phyloP scores from a whole-genome alignment of 306 rosid species.

The Calophaca sinica region DNA sequence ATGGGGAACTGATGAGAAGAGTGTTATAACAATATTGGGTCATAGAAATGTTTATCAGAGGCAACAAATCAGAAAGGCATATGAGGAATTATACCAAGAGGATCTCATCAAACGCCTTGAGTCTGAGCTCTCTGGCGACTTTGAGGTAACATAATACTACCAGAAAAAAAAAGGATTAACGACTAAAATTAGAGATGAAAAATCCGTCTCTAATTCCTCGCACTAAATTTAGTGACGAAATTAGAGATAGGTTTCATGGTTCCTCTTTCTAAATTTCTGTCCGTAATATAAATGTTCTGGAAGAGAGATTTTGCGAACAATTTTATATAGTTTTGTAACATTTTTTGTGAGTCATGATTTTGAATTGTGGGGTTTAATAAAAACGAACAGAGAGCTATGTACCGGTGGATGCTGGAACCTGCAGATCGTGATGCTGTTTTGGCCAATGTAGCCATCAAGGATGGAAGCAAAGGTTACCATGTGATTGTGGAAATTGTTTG shows the following conservation, averaged over 20 bases:
- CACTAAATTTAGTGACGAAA: too few relatives aligned
- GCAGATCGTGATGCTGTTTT: constrained; percentile 78
- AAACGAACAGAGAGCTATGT: constrained; percentile 68
- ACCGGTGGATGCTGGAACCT: constrained; percentile 82
- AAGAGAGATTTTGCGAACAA: not conserved
- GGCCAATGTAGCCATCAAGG: constrained; percentile 73
- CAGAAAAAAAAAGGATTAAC: too few relatives aligned
- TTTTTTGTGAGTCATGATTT: not conserved
- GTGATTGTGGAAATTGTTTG: constrained; percentile 70
- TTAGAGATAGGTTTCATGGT: too few relatives aligned
- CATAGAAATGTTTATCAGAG: constrained; percentile 76
- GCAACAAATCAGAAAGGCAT: constrained; percentile 69
- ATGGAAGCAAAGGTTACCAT: constrained; percentile 49
- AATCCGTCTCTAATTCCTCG: too few relatives aligned
- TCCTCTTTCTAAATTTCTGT: too few relatives aligned
- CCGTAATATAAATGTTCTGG: too few relatives aligned
- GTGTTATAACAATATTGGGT: constrained; percentile 59
- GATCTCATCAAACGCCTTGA: constrained; percentile 82
- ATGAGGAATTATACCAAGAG: constrained; percentile 60
- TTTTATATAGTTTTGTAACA: constrained; percentile 14
- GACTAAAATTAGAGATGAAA: too few relatives aligned
- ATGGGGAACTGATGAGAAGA: constrained; percentile 90
- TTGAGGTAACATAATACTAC: constrained; percentile 61
- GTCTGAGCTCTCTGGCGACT: constrained; percentile 75
- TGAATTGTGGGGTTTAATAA: not conserved